Evolutionary conservation across 1,284 basidiomycete genomes (phyloP).

Genomic region (Heliocybe sulcata): DNA sequence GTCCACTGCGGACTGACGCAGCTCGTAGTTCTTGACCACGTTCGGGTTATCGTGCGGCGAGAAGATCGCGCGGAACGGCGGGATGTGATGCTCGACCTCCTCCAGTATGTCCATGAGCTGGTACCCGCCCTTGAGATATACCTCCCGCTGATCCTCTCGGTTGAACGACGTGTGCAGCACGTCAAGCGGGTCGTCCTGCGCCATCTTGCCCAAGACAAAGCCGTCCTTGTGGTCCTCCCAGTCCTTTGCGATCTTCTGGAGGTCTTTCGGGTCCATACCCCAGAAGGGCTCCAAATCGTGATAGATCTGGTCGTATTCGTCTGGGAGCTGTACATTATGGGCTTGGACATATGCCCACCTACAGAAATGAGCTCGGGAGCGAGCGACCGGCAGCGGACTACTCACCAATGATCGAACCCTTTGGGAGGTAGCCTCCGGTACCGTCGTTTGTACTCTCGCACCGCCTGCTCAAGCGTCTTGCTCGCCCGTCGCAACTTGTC

Average conservation of each 20-base stretch:
- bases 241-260: slow-evolving; percentile 26
- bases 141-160: slow-evolving; percentile 17
- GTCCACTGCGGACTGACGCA: slow-evolving; percentile 16
- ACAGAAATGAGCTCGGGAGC: neutral
- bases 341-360: slow-evolving; percentile 55
- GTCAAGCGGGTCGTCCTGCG: slow-evolving; percentile 16
- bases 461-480: slow-evolving; percentile 43
- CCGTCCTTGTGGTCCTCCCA: slow-evolving; percentile 27
- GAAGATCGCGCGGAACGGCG: slow-evolving; percentile 21
- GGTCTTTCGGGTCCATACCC: slow-evolving; percentile 40
- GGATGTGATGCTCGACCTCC: slow-evolving; percentile 33
- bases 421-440: slow-evolving; percentile 39
- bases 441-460: slow-evolving; percentile 45
- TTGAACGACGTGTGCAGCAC: slow-evolving; percentile 27
- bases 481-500: slow-evolving; percentile 44
- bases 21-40: slow-evolving; percentile 19
- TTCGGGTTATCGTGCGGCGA: slow-evolving; percentile 22
- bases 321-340: slow-evolving; percentile 47
- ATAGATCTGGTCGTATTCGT: slow-evolving; percentile 53
- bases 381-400: neutral
- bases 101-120: slow-evolving; percentile 29
- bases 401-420: slow-evolving; percentile 47
- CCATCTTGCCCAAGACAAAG: slow-evolving; percentile 29
- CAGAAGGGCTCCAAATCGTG: slow-evolving; percentile 46
- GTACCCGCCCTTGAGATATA: slow-evolving; percentile 19